Evolutionary conservation across 2,329 filamentous ascomycete species (phyloP).

Genomic region (Sarocladium strictum): DNA sequence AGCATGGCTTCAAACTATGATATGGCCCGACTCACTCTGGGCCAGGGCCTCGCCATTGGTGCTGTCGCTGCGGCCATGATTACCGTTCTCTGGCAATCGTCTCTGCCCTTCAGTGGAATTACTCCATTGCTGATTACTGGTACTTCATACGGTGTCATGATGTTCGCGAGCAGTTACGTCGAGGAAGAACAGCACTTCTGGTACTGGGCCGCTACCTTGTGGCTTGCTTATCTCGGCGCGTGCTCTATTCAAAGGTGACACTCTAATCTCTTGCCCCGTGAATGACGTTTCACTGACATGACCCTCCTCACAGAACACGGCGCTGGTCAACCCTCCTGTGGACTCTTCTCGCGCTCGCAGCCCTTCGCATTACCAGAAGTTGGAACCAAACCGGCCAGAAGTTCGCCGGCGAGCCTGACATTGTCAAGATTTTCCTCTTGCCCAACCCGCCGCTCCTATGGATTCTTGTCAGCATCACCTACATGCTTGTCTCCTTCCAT

Average conservation of each 20-base stretch:
- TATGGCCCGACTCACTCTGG: slow-evolving; percentile 52
- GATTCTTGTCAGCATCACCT: slow-evolving; percentile 63
- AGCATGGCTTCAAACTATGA: slow-evolving; percentile 91
- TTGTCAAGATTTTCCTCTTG: slow-evolving; percentile 66
- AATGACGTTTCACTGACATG: slow-evolving; percentile 11
- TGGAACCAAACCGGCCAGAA: slow-evolving; percentile 99
- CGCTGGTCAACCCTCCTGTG: slow-evolving; percentile 25
- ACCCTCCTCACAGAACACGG: slow-evolving; percentile 17
- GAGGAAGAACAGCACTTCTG: slow-evolving; percentile 99
- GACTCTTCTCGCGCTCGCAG: slow-evolving; percentile 43
- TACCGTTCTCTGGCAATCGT: slow-evolving; percentile 8
- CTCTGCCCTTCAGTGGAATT: neutral
- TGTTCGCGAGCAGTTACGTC: slow-evolving; percentile 97
- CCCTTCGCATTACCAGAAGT: slow-evolving; percentile 62
- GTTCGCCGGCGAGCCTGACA: slow-evolving; percentile 83
- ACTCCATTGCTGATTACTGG: slow-evolving; percentile 45
- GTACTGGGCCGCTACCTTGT: slow-evolving; percentile 81
- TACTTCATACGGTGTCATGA: slow-evolving; percentile 71
- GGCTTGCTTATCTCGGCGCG: slow-evolving; percentile 52
- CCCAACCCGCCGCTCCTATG: slow-evolving; percentile 65
- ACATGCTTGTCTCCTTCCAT: slow-evolving; percentile 51
- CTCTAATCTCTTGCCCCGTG: neutral
- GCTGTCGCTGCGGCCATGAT: slow-evolving; percentile 36
- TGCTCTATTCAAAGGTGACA: slow-evolving; percentile 37
- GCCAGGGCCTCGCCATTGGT: slow-evolving; percentile 30